Evolutionary conservation across 2,329 filamentous ascomycete genomes (phyloP), one percentile per base, ranked within the genome.

Genomic region (Nakataea oryzae): DNA sequence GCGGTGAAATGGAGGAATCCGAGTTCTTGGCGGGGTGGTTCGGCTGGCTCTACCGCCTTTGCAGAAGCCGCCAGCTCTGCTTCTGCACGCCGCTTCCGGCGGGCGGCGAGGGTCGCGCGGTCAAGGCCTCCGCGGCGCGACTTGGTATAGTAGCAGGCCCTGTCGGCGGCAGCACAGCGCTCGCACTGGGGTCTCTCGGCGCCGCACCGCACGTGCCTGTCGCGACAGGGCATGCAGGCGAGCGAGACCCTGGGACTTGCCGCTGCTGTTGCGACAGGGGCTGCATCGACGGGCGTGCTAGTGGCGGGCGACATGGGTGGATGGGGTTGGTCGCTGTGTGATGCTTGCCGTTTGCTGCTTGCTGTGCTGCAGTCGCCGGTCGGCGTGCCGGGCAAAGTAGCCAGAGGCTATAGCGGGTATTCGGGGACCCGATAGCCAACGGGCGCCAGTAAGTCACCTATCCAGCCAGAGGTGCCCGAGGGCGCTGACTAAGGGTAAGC

Each of bases 131-230:
- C 81, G 60, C 81, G 73, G 34, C 80, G 75, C 14, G 79, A 82
- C 65, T 79, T 78, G 58, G 80, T 74, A 68, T 83, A 84, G 27
- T 74, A 72, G 63, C 81, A 84, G 2, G 76, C 71, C 29, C 76
- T 75, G 11, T 72, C 72, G 56, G 78, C 75, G 12, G 73, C 69
- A 29, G 67, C 66, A 66, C 81, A 84, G 61, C 80, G 72, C 11
- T 66, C 70, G 63, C 80, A 82, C 58, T 73, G 74, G 6, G 80
- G 79, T 21, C 76, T 74, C 32, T 74, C 75, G 14, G 77, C 80
- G 66, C 82, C 79, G 67, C 81, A 84, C 66, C 81, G 82, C 47
- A 82, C 69, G 68, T 83, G 81, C 41, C 79, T 73, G 27, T 73
- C 77, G 26, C 81, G 75, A 63, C 81, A 83, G 30, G 77, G 76